phyloP scores from a whole-genome alignment of 148 eudicot genomes.

The Beta vulgaris region DNA sequence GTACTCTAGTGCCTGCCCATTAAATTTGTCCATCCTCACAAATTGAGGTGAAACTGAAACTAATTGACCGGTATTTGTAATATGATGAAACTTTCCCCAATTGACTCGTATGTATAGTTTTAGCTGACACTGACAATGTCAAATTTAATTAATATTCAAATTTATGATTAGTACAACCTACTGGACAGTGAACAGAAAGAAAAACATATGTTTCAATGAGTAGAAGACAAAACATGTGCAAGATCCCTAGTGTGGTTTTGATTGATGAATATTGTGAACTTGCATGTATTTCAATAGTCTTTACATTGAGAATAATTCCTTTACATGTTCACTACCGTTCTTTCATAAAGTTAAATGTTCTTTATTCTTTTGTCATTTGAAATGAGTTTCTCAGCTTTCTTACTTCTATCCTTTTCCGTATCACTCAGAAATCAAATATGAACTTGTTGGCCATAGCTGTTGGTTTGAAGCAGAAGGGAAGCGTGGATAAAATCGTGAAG shows the following conservation, averaged over 20 bases:
- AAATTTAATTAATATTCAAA: no score
- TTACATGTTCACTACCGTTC: background rate
- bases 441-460: conserved; percentile 67
- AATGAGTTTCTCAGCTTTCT: background rate
- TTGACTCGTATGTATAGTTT: background rate
- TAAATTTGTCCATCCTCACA: background rate
- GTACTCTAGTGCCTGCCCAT: background rate
- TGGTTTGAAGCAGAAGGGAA: conserved; percentile 58
- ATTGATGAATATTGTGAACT: background rate
- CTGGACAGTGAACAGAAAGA: no score
- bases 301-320: background rate
- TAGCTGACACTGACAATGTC: no score
- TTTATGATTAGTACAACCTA: no score
- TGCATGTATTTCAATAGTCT: background rate
- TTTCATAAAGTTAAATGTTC: background rate
- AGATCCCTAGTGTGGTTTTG: no score
- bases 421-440: conserved; percentile 31
- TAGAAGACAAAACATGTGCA: no score
- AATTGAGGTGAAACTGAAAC: background rate
- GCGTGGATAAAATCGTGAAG: conserved; percentile 48
- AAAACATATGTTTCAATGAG: no score
- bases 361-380: background rate
- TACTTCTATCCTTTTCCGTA: background rate
- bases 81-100: background rate
- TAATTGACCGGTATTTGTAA: background rate